Evolutionary conservation across 257 asterid species (phyloP), one percentile per base, ranked within the genome.

Genomic region (Przewalskia tangutica): DNA sequence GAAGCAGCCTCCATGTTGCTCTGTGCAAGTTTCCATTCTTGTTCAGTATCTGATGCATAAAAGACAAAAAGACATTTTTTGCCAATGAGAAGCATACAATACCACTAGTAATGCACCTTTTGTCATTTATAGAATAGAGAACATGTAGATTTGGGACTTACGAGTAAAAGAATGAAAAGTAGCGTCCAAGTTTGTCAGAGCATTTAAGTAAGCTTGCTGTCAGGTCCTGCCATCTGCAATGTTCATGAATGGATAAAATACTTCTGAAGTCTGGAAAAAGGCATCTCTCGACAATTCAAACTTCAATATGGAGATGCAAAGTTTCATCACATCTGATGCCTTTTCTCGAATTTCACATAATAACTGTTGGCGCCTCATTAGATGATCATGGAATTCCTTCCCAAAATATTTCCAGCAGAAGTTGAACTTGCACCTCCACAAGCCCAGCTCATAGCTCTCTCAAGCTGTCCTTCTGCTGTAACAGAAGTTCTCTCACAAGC

Each of bases 371-470:
- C 99, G 89, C 84, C 88, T 89, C 46, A 84, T 84, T 87, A 96
- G 84, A 89, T 96, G 99, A 75, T 93, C 93, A 80, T 94, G 97
- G 81, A 94, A 96, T 83, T 94, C 98, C 93, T 89, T 46, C 90
- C 87, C 84, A 87, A 84, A 76, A 82, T 83, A 89, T 80, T 90
- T 83, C 93, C 92, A 78, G 73, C 83, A 83, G 96, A 76, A 82
- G 85, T 85, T 83, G 98, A 87, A 89, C 89, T 90, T 64, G 97
- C 91, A 66, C 97, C 93, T 83, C 97, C 98, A 88, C 99, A 96
- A 83, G 99, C 98, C 99, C 99, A 96, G 90, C 92, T 88, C 99
- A 96, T 93, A 68, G 99, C 99, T 89, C 99, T 90, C 93, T 96
- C 98, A 84, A 96, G 98, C 91, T 96, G 98, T 82, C 95, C 94